These are phyloP conservation scores for Aurantiochytrium sp. DNA, from an alignment of 108 stramenopile species.

Conservation along the genomic window DNA sequence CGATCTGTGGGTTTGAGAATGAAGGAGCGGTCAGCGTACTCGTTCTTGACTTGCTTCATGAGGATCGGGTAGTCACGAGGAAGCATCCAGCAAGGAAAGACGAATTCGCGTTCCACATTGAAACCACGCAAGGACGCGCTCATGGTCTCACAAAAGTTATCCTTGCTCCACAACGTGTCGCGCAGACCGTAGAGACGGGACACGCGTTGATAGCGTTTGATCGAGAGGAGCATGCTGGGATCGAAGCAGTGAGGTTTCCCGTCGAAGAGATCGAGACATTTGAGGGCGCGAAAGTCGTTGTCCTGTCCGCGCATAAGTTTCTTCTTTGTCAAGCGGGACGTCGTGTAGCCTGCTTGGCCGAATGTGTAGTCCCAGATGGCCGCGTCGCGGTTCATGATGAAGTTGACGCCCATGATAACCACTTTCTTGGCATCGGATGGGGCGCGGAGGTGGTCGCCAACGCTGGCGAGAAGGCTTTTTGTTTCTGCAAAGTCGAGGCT, in stretches of 20 bases:
- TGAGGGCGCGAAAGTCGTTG: background rate
- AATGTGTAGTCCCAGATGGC: slow-evolving; percentile 1
- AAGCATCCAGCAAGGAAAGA: slow-evolving; percentile 8
- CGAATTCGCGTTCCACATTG: background rate
- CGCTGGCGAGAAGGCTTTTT: background rate
- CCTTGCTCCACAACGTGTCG: background rate
- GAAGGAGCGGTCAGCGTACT: background rate
- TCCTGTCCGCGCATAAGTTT: background rate
- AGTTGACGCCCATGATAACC: background rate
- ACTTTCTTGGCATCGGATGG: background rate
- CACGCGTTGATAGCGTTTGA: background rate
- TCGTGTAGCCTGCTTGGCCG: background rate
- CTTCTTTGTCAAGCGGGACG: background rate
- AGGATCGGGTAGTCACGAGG: background rate
- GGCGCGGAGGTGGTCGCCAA: background rate
- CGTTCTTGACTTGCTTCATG: background rate
- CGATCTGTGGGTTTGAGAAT: slow-evolving; percentile 7
- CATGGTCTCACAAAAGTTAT: background rate
- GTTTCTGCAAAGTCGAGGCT: background rate
- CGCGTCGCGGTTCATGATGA: background rate
- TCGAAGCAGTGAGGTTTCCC: background rate
- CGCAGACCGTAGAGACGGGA: background rate
- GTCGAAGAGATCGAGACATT: background rate
- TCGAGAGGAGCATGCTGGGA: background rate
- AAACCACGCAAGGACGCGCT: background rate